Base-by-base conservation (phyloP, 768 basidiomycete genomes). In the Mrakia hoshinonis region DNA sequence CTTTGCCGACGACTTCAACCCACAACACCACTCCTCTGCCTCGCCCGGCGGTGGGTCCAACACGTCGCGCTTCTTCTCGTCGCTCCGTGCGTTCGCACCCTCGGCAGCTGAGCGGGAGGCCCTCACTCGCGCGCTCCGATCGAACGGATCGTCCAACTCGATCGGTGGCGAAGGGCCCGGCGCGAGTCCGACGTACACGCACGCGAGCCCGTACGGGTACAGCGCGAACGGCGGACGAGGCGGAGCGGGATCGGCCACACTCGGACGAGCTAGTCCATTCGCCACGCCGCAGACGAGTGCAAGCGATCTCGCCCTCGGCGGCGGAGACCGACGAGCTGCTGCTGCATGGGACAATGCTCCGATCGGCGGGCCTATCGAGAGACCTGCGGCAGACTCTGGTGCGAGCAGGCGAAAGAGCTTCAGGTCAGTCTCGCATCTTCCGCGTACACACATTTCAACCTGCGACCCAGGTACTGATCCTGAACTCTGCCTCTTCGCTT, bases 91-190 rank as follows among this genome's bases (percentile, higher is more conserved):
- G 22, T 93, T 93, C 79, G 90, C 89, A 46, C 91, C 90, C 39
- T 92, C 90, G 74, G 89, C 87, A 67, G 90, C 87, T 73, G 91
- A 93, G 83, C 89, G 91, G 52, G 88, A 91, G 79, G 90, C 84
- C 64, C 83, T 93, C 39, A 87, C 89, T 75, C 87, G 90, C 66
- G 89, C 85, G n/a, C 80, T 92, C 18, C 87, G 70, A 24, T 66
- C 65, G 20, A 72, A 64, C 43, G 62, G 64, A 24, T 49, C 38
- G 20, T 58, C 52, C 48, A 72, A 67, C 20, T 36, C 29, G 38
- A 51, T 72, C 54, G 58, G 58, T 38, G 58, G 58, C 2, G 54
- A n/a, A 18, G 54, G 29, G 11, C 29, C 54, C 2, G 55, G 55
- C 29, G 58, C 52, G 20, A 43, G 15, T 3, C 52, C 66, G 5